Percentiles rank a stretch among this genome's conserved stretches.
Evolutionary conservation across 768 basidiomycete species (phyloP).

Genomic region (Lyophyllum atratum): DNA sequence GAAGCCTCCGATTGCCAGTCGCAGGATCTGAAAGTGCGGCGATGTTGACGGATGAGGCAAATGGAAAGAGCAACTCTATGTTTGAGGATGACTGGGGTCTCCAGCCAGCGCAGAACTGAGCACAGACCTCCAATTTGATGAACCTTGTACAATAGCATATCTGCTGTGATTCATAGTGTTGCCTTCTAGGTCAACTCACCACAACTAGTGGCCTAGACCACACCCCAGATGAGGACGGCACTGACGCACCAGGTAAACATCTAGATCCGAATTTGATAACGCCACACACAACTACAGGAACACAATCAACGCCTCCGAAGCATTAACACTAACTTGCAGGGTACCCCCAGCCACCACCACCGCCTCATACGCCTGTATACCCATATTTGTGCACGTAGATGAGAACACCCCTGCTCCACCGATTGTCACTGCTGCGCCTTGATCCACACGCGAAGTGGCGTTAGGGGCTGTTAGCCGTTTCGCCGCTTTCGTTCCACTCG

Average conservation of each 20-base stretch:
- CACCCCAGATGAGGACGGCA: no score
- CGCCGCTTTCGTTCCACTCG: background rate
- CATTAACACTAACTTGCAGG: background rate
- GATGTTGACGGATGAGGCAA: constrained; percentile 37
- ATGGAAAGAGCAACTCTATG: constrained; percentile 40
- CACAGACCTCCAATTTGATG: no score
- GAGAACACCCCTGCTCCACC: background rate
- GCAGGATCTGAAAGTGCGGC: constrained; percentile 36
- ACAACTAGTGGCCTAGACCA: no score
- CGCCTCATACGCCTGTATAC: background rate
- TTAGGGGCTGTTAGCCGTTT: constrained; percentile 4
- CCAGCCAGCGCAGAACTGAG: background rate
- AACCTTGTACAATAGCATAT: no score
- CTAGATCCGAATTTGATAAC: background rate
- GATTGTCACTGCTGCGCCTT: background rate
- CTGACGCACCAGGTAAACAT: background rate
- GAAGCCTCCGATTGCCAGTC: constrained; percentile 35
- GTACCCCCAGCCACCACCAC: constrained; percentile 5
- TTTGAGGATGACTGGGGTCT: constrained; percentile 35
- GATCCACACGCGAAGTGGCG: constrained; percentile 4
- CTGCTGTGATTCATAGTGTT: no score
- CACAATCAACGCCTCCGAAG: constrained; percentile 3
- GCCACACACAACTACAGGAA: background rate
- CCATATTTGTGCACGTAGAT: background rate
- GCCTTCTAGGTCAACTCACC: background rate